Percentiles rank a stretch among this genome's conserved stretches.
Conservation (phyloP, 306 rosid species). For the Trifolium subterraneum region DNA sequence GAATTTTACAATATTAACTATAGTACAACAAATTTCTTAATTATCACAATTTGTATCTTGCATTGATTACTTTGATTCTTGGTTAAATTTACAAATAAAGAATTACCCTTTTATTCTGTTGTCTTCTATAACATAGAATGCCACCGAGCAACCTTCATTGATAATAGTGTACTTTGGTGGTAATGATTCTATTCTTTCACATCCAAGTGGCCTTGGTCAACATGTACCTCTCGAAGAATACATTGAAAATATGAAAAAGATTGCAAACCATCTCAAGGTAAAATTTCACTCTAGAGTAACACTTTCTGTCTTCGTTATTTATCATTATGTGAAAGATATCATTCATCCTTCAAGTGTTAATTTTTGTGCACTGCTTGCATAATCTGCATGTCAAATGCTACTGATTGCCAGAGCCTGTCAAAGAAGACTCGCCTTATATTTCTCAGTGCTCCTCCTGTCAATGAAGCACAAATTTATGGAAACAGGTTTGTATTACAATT, state of each 20-base stretch:
- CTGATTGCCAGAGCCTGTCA: constrained; percentile 63
- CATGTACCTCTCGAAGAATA: constrained; percentile 86
- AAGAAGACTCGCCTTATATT: constrained; percentile 64
- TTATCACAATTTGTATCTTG: background rate
- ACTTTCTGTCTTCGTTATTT: background rate
- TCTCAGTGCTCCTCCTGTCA: constrained; percentile 71
- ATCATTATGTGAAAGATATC: background rate
- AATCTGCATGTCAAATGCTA: constrained; percentile 21
- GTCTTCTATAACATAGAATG: constrained; percentile 52
- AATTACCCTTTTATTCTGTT: background rate
- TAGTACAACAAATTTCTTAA: background rate
- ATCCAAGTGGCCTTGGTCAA: constrained; percentile 61
- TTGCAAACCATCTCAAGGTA: constrained; percentile 71
- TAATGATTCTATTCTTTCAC: constrained; percentile 67
- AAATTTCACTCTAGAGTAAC: background rate
- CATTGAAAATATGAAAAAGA: constrained; percentile 73
- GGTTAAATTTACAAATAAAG: constrained; percentile 5
- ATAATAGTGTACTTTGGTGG: constrained; percentile 90
- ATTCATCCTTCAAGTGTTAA: constrained; percentile 4
- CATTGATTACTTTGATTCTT: constrained; percentile 9
- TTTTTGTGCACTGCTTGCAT: background rate
- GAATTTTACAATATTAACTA: background rate
- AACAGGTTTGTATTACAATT: constrained; percentile 44
- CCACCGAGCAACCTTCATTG: constrained; percentile 65
- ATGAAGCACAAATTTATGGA: constrained; percentile 54